Conservation (phyloP, 441 rosid species). For the Corymbia calophylla region DNA sequence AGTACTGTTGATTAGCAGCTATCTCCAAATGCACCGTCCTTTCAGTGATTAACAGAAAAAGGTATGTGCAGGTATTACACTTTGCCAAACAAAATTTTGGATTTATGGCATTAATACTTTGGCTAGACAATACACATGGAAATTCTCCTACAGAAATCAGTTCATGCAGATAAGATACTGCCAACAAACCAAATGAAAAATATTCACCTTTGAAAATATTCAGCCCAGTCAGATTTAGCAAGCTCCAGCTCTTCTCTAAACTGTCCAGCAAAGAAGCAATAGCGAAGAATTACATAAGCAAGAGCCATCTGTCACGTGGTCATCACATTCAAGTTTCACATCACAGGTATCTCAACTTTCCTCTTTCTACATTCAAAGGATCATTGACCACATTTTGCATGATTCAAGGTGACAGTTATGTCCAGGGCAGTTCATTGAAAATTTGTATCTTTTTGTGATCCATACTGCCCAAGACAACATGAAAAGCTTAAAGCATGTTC, state of each 20-base stretch:
- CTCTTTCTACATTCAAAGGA: background rate
- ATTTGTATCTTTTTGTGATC: too few relatives aligned
- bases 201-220: background rate
- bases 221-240: background rate
- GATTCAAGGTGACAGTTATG: background rate
- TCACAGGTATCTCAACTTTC: background rate
- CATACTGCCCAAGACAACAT: too few relatives aligned
- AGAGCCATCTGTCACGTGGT: background rate
- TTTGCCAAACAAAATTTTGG: rapidly evolving
- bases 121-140: background rate
- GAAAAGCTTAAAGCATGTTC: too few relatives aligned
- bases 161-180: background rate
- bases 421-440: too few relatives aligned
- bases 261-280: background rate
- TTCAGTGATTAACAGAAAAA: background rate
- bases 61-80: background rate
- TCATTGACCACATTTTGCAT: background rate
- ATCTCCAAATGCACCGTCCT: background rate
- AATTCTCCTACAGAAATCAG: background rate
- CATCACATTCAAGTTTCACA: background rate
- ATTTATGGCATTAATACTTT: background rate
- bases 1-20: background rate
- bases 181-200: background rate
- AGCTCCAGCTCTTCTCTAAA: background rate
- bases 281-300: background rate